A percentile compares a stretch with the other conserved stretches of the same genome.
These are phyloP conservation scores for Lathyrus aphaca DNA, from an alignment of 306 rosid species.

Conservation along the genomic window DNA sequence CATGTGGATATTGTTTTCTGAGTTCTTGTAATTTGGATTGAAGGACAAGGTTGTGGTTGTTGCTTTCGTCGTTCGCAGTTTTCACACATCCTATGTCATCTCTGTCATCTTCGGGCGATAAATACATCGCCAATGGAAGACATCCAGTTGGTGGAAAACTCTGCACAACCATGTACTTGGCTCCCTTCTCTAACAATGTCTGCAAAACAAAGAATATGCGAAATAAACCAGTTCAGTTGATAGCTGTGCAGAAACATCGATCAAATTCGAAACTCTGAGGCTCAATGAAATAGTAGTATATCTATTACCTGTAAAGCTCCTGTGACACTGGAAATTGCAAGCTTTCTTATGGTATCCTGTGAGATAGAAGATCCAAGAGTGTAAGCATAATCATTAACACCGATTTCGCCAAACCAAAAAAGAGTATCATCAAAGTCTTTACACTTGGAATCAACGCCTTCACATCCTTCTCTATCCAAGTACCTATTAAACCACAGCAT, in stretches of 20 bases:
- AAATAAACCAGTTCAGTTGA: background rate
- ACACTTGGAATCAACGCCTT: conserved; percentile 40
- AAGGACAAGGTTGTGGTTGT: conserved; percentile 58
- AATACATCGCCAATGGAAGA: conserved; percentile 65
- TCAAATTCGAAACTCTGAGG: too few relatives aligned
- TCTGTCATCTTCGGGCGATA: conserved; percentile 62
- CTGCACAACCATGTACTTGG: conserved; percentile 80
- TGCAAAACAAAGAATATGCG: conserved; percentile 40
- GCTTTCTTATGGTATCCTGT: conserved; percentile 57
- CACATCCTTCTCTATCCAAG: conserved; percentile 55
- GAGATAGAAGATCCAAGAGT: conserved; percentile 68
- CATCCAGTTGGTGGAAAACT: conserved; percentile 80
- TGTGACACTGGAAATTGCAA: conserved; percentile 55
- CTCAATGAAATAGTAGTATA: background rate
- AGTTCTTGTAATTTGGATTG: conserved; percentile 54
- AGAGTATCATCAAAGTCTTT: conserved; percentile 63
- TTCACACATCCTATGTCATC: conserved; percentile 81
- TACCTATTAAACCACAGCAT: conserved; percentile 72
- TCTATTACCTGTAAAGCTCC: conserved; percentile 59
- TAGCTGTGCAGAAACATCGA: too few relatives aligned
- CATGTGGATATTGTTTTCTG: conserved; percentile 62
- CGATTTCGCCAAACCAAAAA: conserved; percentile 97
- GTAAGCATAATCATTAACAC: conserved; percentile 96
- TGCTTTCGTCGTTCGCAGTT: conserved; percentile 63
- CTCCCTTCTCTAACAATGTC: conserved; percentile 78